These are phyloP conservation scores for Tulasnella sp. DNA, from an alignment of 768 basidiomycete genomes.

Conservation along the genomic window DNA sequence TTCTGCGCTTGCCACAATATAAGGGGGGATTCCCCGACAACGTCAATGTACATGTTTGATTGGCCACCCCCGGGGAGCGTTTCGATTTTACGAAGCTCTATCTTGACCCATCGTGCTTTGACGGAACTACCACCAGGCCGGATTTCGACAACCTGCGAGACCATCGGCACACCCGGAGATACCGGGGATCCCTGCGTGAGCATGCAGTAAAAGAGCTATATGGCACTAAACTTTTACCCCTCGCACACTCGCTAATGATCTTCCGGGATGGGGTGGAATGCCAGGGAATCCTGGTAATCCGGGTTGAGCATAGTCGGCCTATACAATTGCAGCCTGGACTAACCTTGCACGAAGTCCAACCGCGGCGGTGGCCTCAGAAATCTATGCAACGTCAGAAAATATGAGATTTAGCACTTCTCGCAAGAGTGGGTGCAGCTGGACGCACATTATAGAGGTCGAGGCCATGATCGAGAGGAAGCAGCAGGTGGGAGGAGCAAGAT, in stretches of 20 bases:
- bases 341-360: slow-evolving; percentile 85
- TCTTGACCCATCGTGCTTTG: slow-evolving; percentile 90
- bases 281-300: slow-evolving; percentile 76
- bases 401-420: background rate
- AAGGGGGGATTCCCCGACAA: slow-evolving; percentile 78
- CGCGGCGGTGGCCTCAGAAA: slow-evolving; percentile 86
- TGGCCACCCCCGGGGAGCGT: slow-evolving; percentile 71
- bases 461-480: slow-evolving; percentile 18
- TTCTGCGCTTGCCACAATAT: slow-evolving; percentile 81
- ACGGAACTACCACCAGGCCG: slow-evolving; percentile 70
- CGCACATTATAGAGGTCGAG: slow-evolving; percentile 21
- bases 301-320: background rate
- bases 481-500: background rate
- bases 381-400: slow-evolving; percentile 46
- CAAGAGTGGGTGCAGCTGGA: background rate
- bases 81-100: slow-evolving; percentile 91
- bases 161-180: background rate
- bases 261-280: slow-evolving; percentile 77
- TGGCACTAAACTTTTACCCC: slow-evolving; percentile 60
- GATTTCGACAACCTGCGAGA: slow-evolving; percentile 78
- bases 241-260: slow-evolving; percentile 82
- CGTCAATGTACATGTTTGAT: slow-evolving; percentile 74
- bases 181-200: slow-evolving; percentile 33
- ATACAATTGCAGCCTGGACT: slow-evolving; percentile 33
- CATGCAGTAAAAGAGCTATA: slow-evolving; percentile 31